Evolutionary conservation across 148 eudicot genomes (phyloP).

Genomic region (Pouteria glomerata): DNA sequence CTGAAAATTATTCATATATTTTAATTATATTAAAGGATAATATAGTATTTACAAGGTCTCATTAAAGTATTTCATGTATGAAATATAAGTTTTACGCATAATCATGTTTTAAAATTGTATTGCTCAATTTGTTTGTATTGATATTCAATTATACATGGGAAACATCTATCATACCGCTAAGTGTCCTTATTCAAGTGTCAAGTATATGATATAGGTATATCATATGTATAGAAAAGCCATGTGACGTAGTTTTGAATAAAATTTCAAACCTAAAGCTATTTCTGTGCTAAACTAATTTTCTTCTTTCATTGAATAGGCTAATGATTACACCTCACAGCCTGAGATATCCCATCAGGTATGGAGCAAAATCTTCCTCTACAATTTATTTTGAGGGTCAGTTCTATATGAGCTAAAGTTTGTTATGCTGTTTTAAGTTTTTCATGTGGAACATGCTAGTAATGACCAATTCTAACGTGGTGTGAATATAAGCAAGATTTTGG

Average conservation of each 20-base stretch:
- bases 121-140: too few species aligned
- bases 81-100: too few species aligned
- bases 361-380: background rate
- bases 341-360: slow-evolving; percentile 91
- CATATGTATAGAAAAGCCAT: too few species aligned
- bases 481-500: background rate
- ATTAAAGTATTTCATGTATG: too few species aligned
- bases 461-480: background rate
- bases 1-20: too few species aligned
- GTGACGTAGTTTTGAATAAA: background rate
- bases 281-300: slow-evolving; percentile 4
- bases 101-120: too few species aligned
- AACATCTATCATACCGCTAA: too few species aligned
- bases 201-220: too few species aligned
- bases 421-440: background rate
- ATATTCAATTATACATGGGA: too few species aligned
- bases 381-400: background rate
- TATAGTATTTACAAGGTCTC: too few species aligned
- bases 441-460: background rate
- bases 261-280: background rate
- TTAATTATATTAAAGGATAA: too few species aligned
- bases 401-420: background rate
- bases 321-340: slow-evolving; percentile 66
- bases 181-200: too few species aligned
- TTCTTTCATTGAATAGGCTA: slow-evolving; percentile 41